Evolutionary conservation across 2,329 filamentous ascomycete species (phyloP).

Genomic region (Knufia fluminis): DNA sequence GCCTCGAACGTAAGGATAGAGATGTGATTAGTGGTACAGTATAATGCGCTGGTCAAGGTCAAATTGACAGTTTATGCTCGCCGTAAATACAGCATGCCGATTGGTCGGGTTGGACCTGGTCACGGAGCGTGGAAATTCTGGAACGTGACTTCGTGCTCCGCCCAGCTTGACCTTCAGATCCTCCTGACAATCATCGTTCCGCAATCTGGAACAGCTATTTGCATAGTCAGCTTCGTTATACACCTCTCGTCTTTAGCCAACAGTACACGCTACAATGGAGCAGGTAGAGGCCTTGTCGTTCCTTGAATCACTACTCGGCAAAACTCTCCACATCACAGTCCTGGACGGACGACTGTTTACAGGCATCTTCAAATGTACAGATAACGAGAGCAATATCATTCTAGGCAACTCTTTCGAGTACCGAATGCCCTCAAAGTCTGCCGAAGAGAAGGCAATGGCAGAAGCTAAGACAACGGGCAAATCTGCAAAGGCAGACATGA

Average conservation of each 20-base stretch:
- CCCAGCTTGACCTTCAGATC: no score
- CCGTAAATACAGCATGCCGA: slow-evolving; percentile 2
- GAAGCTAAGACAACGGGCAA: slow-evolving; percentile 27
- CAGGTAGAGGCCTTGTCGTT: slow-evolving; percentile 19
- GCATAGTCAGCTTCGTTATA: no score
- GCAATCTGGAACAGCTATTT: no score
- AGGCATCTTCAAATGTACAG: slow-evolving; percentile 88
- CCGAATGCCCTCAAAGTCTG: slow-evolving; percentile 56
- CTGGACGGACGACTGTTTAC: slow-evolving; percentile 62
- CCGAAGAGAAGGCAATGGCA: slow-evolving; percentile 35
- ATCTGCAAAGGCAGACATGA: slow-evolving; percentile 59
- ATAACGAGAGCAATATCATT: slow-evolving; percentile 81
- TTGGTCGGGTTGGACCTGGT: not conserved
- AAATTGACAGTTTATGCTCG: not conserved
- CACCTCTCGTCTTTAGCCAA: no score
- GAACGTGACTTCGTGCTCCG: no score
- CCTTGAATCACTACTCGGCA: slow-evolving; percentile 21
- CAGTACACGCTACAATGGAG: no score
- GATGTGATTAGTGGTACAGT: no score
- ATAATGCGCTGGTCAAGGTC: no score
- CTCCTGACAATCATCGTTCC: no score
- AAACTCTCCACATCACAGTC: slow-evolving; percentile 21
- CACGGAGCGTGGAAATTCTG: no score
- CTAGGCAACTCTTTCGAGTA: slow-evolving; percentile 83
- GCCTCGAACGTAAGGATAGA: no score